A percentile compares a stretch with the other conserved stretches of the same genome.
Evolutionary conservation across 169 alveolate genomes (phyloP).

Genomic region (Cryptosporidium sp.): DNA sequence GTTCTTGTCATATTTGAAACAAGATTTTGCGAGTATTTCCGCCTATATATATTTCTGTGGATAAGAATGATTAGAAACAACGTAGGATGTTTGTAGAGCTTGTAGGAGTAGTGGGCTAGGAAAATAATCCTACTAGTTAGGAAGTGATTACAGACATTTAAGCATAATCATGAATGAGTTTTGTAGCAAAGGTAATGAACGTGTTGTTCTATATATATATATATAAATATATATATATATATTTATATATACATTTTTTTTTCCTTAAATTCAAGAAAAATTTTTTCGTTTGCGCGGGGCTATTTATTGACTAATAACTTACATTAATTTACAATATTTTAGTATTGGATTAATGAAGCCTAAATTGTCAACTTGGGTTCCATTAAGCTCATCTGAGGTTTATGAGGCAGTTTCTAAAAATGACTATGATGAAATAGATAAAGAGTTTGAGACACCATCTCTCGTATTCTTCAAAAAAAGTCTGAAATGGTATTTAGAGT

Average conservation of each 20-base stretch:
- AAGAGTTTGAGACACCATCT: conserved; percentile 2
- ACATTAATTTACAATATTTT: neutral
- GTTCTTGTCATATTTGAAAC: neutral
- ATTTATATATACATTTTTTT: too few relatives aligned
- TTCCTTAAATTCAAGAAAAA: neutral
- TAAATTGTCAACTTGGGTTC: conserved; percentile 55
- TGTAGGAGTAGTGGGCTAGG: neutral
- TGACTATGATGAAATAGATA: neutral
- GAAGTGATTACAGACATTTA: too few relatives aligned
- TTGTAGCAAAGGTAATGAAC: too few relatives aligned
- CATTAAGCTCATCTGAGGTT: conserved; percentile 57
- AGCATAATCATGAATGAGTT: too few relatives aligned
- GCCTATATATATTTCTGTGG: neutral
- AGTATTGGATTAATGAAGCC: conserved; percentile 20
- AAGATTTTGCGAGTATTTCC: neutral
- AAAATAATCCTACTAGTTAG: neutral
- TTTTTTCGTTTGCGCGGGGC: neutral
- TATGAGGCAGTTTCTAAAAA: conserved; percentile 27
- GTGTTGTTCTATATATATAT: neutral
- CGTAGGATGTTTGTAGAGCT: neutral
- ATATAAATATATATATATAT: too few relatives aligned
- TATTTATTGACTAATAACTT: neutral
- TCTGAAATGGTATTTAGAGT: conserved; percentile 52
- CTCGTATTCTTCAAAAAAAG: conserved; percentile 36
- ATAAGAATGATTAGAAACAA: neutral